phyloP scores from a whole-genome alignment of 2,329 filamentous ascomycete genomes.

The Cordyceps javanica region DNA sequence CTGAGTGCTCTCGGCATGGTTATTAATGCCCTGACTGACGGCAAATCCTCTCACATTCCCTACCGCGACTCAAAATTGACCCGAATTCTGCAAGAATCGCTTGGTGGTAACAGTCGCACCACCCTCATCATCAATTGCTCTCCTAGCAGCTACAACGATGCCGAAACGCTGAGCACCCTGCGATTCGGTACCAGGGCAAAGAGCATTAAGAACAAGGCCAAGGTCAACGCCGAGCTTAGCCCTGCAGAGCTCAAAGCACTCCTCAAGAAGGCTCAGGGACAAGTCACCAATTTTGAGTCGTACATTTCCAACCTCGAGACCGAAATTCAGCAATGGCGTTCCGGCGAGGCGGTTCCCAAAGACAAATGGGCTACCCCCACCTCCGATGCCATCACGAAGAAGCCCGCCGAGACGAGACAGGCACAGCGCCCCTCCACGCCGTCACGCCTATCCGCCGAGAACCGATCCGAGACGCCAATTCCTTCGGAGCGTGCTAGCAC shows the following conservation, averaged over 20 bases:
- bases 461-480: slow-evolving; percentile 55
- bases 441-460: slow-evolving; percentile 47
- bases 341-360: slow-evolving; percentile 80
- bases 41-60: slow-evolving; percentile 91
- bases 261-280: slow-evolving; percentile 85
- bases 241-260: slow-evolving; percentile 90
- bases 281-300: slow-evolving; percentile 80
- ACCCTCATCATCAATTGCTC: slow-evolving; percentile 98
- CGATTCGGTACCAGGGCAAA: slow-evolving; percentile 95
- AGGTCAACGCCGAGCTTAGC: slow-evolving; percentile 97
- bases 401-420: slow-evolving; percentile 33
- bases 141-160: slow-evolving; percentile 97
- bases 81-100: slow-evolving; percentile 90
- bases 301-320: slow-evolving; percentile 80
- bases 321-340: slow-evolving; percentile 82
- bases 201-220: slow-evolving; percentile 99
- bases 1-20: slow-evolving; percentile 97
- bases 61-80: slow-evolving; percentile 98
- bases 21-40: slow-evolving; percentile 94
- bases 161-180: slow-evolving; percentile 85
- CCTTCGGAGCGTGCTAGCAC: slow-evolving; percentile 80
- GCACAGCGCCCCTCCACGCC: slow-evolving; percentile 48
- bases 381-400: slow-evolving; percentile 34
- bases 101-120: slow-evolving; percentile 97
- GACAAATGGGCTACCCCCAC: slow-evolving; percentile 75